Percentiles rank a stretch among this genome's conserved stretches.
phyloP scores from a whole-genome alignment of 208 protist species.

The Acanthamoeba castellanii region DNA sequence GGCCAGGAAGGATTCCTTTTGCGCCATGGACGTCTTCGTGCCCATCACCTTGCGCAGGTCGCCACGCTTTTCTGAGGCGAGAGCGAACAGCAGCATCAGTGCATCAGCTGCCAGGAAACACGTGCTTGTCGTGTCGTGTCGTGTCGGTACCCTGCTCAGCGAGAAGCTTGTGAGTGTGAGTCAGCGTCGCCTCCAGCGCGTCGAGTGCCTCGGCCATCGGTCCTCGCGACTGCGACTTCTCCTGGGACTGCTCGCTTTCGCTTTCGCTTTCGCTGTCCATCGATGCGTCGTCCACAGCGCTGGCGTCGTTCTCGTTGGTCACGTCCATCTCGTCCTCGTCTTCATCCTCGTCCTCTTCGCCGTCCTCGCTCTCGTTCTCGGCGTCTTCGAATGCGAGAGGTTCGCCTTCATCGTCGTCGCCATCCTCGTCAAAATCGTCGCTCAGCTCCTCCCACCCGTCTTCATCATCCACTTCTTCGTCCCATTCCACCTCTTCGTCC shows the following conservation, averaged over 20 bases:
- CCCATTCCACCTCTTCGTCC: slow-evolving; percentile 40
- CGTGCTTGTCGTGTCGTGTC: neutral
- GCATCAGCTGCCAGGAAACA: neutral
- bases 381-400: neutral
- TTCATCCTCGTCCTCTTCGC: neutral
- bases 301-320: neutral
- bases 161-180: neutral
- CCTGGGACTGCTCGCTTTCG: neutral
- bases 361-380: neutral
- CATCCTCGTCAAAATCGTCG: slow-evolving; percentile 44
- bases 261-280: neutral
- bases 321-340: neutral
- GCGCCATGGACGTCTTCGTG: slow-evolving; percentile 20
- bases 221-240: neutral
- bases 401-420: neutral
- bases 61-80: neutral
- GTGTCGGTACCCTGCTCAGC: neutral
- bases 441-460: neutral
- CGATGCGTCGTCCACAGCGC: neutral
- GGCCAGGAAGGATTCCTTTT: slow-evolving; percentile 40
- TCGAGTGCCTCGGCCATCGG: neutral
- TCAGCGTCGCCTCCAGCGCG: slow-evolving; percentile 3
- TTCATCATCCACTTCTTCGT: slow-evolving; percentile 7
- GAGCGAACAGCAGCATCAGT: neutral
- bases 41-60: slow-evolving; percentile 7